Evolutionary conservation across 495 filamentous ascomycete genomes (phyloP), one percentile per base, ranked within the genome.

Genomic region (Neurospora tetraspora): DNA sequence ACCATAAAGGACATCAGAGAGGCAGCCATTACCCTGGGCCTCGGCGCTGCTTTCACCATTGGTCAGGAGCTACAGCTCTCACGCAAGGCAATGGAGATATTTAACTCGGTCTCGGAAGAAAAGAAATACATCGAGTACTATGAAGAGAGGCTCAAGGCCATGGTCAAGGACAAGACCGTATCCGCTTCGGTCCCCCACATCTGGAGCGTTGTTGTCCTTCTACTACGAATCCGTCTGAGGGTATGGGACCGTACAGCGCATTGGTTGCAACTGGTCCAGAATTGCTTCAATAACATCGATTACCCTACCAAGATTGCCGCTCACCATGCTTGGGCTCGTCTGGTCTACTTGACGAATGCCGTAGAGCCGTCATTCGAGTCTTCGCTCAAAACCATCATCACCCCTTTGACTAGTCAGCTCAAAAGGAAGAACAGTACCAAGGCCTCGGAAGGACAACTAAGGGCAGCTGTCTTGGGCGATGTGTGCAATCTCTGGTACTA

Each of bases 401-500:
- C 89, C 40, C 91, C 95, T 0, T 84, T 96, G 40, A 79, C 87
- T 14, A 87, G 86, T 5, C 93, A 94, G 72, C 83, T 97, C 43
- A 88, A 88, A 69, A 88, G 88, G 14, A 91, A 87, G 74, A 86
- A 85, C 36, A 83, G 80, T 5, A 86, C 86, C 12, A 90, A 88
- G 72, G 83, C 86, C 16, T 82, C 86, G 6, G 85, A 88, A 36
- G 84, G 27, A 10, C 31, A 88, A 27, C 80, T 88, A 8, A 87
- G 87, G 12, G 87, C 88, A 69, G 82, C 89, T 1, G 88, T 91
- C 18, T 76, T 94, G 40, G 86, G 86, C 2, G 92, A 91, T 43
- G 89, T 95, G 71, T 91, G 90, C 76, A 92, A 91, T 69, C 83
- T 98, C 0, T 85, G 97, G 2, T 97, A 98, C 80, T 98, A 97